Base-by-base conservation (phyloP, 2,329 filamentous ascomycete genomes). In the Colletotrichum paranaense region DNA sequence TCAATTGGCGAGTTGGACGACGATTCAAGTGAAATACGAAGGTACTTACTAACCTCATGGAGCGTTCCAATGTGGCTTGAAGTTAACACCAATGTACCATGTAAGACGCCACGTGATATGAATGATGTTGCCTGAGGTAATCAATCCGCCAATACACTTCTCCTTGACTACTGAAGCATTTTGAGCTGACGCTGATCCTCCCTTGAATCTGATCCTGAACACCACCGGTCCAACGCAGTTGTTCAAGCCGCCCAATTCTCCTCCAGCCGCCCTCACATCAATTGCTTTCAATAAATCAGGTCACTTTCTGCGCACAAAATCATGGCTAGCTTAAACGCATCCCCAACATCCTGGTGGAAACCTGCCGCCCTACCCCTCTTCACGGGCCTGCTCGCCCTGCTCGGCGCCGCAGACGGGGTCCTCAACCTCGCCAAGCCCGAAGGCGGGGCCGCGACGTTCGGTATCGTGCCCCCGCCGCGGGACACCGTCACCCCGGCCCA, bases 381-480 rank as follows among this genome's bases (percentile, higher is more conserved):
- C 67, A 73, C 71, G 1, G 55, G 60, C 16, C 55, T 73, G 28
- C 67, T 73, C 60, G 67, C 71, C 11, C 60, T 73, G 35, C 46
- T 73, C 14, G 67, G 67, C 49, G 71, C 71, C 24, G 46, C 66
- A 12, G 71, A 73, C 42, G 71, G 71, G 7, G 14, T 42, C 67
- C 6, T 66, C 46, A 73, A 73, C 46, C 67, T 73, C 71, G 26
- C 30, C 67, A 62, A 52, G 26, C 71, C 71, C 24, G 70, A 73
- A 14, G 32, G 35, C 66, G 70, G 70, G 56, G 70, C 70, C 42
- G 67, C 66, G 5, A 64, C 59, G 5, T 73, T 73, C 32, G 70
- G 70, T 6, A 60, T 73, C 8, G 42, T 70, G 11, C 70, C 70
- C 28, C 70, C 70, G n/a, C 46, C 38, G 2, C 58, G 55, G 14